phyloP scores from a whole-genome alignment of 2,329 filamentous ascomycete species.

The Juglanconis oblonga region DNA sequence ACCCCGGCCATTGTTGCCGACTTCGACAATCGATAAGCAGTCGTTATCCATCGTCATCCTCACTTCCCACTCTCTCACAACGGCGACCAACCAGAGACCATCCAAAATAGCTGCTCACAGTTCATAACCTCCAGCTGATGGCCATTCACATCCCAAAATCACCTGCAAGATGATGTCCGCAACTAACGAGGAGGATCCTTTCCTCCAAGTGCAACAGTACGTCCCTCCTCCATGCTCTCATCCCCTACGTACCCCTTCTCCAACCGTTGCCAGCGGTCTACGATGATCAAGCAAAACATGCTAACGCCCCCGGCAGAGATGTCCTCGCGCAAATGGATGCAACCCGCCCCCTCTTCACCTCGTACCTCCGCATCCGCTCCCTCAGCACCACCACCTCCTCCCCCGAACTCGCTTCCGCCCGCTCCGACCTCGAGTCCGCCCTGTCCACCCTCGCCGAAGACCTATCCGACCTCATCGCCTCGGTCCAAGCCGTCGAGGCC shows the following conservation, averaged over 20 bases:
- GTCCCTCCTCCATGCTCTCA: not conserved
- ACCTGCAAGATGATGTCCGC: constrained; percentile 61
- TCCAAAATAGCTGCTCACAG: not conserved
- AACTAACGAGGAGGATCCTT: constrained; percentile 65
- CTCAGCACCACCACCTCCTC: constrained; percentile 69
- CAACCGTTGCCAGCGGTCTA: too few relatives aligned
- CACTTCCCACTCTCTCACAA: not conserved
- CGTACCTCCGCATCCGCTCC: constrained; percentile 92
- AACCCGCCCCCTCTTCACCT: constrained; percentile 84
- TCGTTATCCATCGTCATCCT: not conserved
- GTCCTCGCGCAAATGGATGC: constrained; percentile 78
- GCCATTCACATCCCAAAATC: not conserved
- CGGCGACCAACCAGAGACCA: not conserved
- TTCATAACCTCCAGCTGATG: constrained; percentile 7
- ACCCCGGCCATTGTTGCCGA: not conserved
- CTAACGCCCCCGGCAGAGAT: constrained; percentile 58
- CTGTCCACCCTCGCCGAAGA: constrained; percentile 74
- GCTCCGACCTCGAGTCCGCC: constrained; percentile 63
- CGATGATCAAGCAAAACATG: too few relatives aligned
- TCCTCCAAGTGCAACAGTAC: constrained; percentile 70
- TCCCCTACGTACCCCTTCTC: not conserved
- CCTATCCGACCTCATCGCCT: constrained; percentile 81
- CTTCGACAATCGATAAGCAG: constrained; percentile 1
- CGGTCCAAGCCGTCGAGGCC: constrained; percentile 81
- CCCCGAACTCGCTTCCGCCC: constrained; percentile 80